phyloP scores from a whole-genome alignment of 495 filamentous ascomycete genomes.

The Thermothielavioides terrestris region DNA sequence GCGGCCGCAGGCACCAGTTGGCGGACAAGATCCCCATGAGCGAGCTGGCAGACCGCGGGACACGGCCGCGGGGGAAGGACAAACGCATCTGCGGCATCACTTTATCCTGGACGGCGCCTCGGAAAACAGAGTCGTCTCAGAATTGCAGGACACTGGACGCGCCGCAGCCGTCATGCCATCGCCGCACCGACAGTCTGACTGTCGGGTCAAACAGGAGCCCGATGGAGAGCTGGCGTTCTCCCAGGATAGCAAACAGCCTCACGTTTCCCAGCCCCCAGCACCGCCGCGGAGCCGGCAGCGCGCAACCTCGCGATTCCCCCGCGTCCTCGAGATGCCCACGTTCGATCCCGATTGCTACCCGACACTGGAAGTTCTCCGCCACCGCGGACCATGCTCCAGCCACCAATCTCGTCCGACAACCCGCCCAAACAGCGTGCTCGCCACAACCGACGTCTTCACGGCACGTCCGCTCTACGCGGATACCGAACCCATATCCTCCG shows the following conservation, averaged over 20 bases:
- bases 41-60: too few species aligned
- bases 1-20: too few species aligned
- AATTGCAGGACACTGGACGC: neutral
- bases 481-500: too few species aligned
- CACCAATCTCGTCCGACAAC: neutral
- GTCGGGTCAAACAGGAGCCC: neutral
- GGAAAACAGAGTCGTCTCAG: neutral
- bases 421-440: neutral
- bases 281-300: neutral
- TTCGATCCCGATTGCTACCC: neutral
- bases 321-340: slow-evolving; percentile 1
- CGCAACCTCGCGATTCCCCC: neutral
- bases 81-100: neutral
- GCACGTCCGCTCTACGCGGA: neutral
- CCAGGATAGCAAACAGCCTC: neutral
- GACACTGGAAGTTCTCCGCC: neutral
- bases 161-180: neutral
- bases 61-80: neutral
- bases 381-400: too few species aligned
- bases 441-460: neutral
- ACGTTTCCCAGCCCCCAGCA: neutral
- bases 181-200: neutral
- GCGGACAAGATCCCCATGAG: too few species aligned
- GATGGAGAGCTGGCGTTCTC: too few species aligned
- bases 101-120: neutral